Evolutionary conservation across 148 eudicot species (phyloP).

Genomic region (Persicaria tinctoria): DNA sequence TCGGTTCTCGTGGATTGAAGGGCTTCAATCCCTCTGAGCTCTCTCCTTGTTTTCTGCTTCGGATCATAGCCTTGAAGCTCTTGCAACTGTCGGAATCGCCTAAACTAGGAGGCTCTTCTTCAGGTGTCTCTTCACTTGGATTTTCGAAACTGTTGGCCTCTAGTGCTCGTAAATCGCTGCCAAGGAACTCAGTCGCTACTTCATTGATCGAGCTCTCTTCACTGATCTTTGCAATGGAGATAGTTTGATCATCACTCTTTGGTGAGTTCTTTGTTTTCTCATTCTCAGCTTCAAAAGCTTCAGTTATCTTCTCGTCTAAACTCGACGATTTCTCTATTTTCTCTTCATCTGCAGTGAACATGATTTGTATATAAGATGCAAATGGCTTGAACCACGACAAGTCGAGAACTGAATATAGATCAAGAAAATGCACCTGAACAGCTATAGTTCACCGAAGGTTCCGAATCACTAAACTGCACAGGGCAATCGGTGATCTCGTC

Average conservation of each 20-base stretch:
- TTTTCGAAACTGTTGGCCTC: neutral
- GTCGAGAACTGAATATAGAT: too few relatives aligned
- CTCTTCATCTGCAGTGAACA: neutral
- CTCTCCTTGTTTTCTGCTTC: constrained; percentile 21
- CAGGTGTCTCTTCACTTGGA: neutral
- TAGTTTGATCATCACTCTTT: too few relatives aligned
- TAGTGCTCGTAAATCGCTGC: too few relatives aligned
- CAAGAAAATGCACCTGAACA: neutral
- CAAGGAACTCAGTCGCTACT: neutral
- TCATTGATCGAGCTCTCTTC: neutral
- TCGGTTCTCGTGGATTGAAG: constrained; percentile 71
- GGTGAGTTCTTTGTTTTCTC: too few relatives aligned
- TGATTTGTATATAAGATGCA: too few relatives aligned
- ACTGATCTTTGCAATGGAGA: neutral
- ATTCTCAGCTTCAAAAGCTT: neutral
- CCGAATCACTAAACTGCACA: constrained; percentile 9
- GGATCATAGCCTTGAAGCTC: constrained; percentile 3
- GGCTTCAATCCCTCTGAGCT: constrained; percentile 26
- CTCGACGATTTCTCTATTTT: neutral
- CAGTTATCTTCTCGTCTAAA: neutral
- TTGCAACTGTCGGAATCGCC: neutral
- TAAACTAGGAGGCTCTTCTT: neutral
- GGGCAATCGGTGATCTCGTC: neutral
- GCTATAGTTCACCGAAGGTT: neutral
- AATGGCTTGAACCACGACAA: too few relatives aligned